Percentiles rank a stretch among this genome's conserved stretches.
Evolutionary conservation across 768 basidiomycete species (phyloP).

Genomic region (Boletales sp.): DNA sequence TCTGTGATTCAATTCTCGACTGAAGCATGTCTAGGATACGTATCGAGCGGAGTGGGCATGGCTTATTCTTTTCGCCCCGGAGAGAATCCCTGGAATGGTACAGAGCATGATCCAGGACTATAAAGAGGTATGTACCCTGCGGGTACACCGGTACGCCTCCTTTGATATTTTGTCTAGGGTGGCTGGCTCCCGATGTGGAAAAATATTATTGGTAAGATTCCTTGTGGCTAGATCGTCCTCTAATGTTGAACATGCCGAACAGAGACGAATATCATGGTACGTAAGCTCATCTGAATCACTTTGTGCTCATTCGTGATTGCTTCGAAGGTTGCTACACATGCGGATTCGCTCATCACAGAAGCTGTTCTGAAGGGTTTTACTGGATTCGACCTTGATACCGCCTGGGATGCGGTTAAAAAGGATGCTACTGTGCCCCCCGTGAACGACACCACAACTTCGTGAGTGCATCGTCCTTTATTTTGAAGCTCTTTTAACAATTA

Average conservation of each 20-base stretch:
- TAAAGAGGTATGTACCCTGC: constrained; percentile 41
- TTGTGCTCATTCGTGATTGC: neutral
- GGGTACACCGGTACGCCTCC: neutral
- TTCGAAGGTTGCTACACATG: constrained; percentile 67
- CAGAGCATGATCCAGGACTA: constrained; percentile 81
- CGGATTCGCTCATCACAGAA: constrained; percentile 74
- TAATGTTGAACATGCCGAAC: neutral
- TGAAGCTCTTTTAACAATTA: neutral
- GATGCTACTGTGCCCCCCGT: constrained; percentile 64
- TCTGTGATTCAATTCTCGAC: neutral
- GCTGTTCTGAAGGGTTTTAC: constrained; percentile 63
- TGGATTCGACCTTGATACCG: constrained; percentile 59
- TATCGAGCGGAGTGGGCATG: constrained; percentile 79
- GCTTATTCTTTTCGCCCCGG: constrained; percentile 73
- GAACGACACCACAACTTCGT: constrained; percentile 52
- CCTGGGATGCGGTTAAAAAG: constrained; percentile 74
- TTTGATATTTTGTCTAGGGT: constrained; percentile 35
- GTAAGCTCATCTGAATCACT: neutral
- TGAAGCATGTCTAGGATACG: constrained; percentile 53
- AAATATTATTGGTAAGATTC: constrained; percentile 59
- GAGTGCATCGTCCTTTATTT: constrained; percentile 27
- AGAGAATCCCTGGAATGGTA: constrained; percentile 73
- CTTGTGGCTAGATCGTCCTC: neutral
- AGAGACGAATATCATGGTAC: constrained; percentile 84
- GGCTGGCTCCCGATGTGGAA: constrained; percentile 94